phyloP scores from a whole-genome alignment of 306 rosid genomes.

The Medicago lupulina region DNA sequence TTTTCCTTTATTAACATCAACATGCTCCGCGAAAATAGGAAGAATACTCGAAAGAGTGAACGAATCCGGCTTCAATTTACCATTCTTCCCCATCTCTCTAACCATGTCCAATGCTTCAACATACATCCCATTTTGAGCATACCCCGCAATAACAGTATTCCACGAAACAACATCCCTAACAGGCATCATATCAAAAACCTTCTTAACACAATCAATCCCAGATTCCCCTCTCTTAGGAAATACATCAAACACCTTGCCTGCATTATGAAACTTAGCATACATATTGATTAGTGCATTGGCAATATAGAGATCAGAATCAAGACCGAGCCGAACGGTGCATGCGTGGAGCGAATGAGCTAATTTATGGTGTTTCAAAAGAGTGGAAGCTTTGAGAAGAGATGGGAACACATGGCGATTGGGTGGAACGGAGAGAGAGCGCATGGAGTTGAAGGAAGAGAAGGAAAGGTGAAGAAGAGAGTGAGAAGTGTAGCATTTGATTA shows the following conservation, averaged over 20 bases:
- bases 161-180: constrained; percentile 78
- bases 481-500: constrained; percentile 71
- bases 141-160: constrained; percentile 81
- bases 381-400: constrained; percentile 72
- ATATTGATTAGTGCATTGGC: constrained; percentile 81
- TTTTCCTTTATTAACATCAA: constrained; percentile 67
- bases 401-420: constrained; percentile 74
- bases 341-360: constrained; percentile 74
- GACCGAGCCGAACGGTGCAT: constrained; percentile 53
- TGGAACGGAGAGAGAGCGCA: constrained; percentile 52
- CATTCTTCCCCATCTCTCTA: constrained; percentile 59
- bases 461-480: constrained; percentile 58
- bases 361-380: constrained; percentile 51
- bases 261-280: constrained; percentile 56
- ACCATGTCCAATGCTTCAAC: constrained; percentile 62
- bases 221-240: neutral
- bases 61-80: constrained; percentile 66
- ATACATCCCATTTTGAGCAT: constrained; percentile 71
- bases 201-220: constrained; percentile 44
- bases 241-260: constrained; percentile 47
- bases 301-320: constrained; percentile 67
- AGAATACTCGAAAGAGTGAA: constrained; percentile 84
- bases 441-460: constrained; percentile 53
- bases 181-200: constrained; percentile 77
- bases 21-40: constrained; percentile 77